phyloP scores from a whole-genome alignment of 768 basidiomycete genomes.

The Stropharia rugosoannulata region DNA sequence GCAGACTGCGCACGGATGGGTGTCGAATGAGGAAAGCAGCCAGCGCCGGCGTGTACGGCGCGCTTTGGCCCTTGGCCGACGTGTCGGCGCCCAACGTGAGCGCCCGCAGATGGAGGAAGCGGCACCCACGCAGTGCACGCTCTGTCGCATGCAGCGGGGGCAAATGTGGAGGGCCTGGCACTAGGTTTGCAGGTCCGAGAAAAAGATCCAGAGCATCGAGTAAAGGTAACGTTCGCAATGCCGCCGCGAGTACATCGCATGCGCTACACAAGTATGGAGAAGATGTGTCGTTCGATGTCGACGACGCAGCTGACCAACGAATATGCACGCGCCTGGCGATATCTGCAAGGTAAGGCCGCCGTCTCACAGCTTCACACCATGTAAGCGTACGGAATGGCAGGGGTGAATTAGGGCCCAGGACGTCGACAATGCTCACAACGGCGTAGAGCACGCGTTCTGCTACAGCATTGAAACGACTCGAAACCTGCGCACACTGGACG shows the following conservation, averaged over 20 bases:
- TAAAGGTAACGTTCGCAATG: constrained; percentile 32
- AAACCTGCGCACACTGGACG: constrained; percentile 41
- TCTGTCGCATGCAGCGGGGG: constrained; percentile 44
- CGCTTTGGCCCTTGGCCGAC: constrained; percentile 30
- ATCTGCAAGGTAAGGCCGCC: constrained; percentile 44
- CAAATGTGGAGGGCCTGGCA: constrained; percentile 4
- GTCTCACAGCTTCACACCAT: constrained; percentile 53
- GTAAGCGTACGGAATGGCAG: constrained; percentile 40
- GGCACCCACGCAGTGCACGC: constrained; percentile 36
- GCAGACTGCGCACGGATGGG: constrained; percentile 42
- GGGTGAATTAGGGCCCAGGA: constrained; percentile 39
- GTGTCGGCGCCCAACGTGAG: constrained; percentile 47
- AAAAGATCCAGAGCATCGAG: constrained; percentile 59
- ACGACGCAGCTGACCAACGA: constrained; percentile 48
- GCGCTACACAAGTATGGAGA: constrained; percentile 32
- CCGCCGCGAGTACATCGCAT: constrained; percentile 37
- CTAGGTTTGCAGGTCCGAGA: constrained; percentile 44
- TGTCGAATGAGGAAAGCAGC: constrained; percentile 41
- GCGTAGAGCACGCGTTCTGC: constrained; percentile 63
- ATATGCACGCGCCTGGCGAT: constrained; percentile 46
- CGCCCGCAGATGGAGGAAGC: constrained; percentile 39
- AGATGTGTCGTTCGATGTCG: constrained; percentile 14
- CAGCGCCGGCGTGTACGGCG: constrained; percentile 40
- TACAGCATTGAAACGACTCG: constrained; percentile 46
- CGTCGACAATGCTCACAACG: constrained; percentile 47